Conservation (phyloP, 805 yeast species). For the Starmerella etchellsii region DNA sequence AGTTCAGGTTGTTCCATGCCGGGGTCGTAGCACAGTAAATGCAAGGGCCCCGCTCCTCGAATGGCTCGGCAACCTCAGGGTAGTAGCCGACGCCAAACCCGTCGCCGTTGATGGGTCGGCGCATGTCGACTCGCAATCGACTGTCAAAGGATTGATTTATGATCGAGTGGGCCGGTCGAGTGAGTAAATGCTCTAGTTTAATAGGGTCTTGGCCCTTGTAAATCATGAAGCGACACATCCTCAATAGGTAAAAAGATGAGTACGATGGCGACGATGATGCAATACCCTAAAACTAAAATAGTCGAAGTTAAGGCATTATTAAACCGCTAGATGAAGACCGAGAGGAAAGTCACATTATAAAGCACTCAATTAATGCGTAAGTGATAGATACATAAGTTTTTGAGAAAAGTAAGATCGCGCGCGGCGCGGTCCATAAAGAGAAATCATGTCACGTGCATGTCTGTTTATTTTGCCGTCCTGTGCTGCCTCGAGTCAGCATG, state of each 20-base stretch:
- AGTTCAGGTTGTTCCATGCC: slow-evolving; percentile 81
- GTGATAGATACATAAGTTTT: no score
- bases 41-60: slow-evolving; percentile 64
- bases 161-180: slow-evolving; percentile 93
- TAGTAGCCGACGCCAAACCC: slow-evolving; percentile 98
- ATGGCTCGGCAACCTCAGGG: slow-evolving; percentile 38
- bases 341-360: no score
- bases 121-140: slow-evolving; percentile 68
- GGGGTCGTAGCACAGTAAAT: slow-evolving; percentile 93
- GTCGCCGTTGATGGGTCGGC: slow-evolving; percentile 94
- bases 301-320: no score
- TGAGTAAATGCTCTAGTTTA: slow-evolving; percentile 68
- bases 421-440: no score
- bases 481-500: no score
- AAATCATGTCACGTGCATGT: no score
- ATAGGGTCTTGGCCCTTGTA: slow-evolving; percentile 87
- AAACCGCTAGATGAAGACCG: no score
- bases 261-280: neutral
- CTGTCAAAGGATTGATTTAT: slow-evolving; percentile 93
- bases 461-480: no score
- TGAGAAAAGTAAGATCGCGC: no score
- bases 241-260: no score
- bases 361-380: no score
- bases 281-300: neutral
- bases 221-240: slow-evolving; percentile 85